Base-by-base conservation (phyloP, 2,329 filamentous ascomycete species). In the Fusarium mundagurra region DNA sequence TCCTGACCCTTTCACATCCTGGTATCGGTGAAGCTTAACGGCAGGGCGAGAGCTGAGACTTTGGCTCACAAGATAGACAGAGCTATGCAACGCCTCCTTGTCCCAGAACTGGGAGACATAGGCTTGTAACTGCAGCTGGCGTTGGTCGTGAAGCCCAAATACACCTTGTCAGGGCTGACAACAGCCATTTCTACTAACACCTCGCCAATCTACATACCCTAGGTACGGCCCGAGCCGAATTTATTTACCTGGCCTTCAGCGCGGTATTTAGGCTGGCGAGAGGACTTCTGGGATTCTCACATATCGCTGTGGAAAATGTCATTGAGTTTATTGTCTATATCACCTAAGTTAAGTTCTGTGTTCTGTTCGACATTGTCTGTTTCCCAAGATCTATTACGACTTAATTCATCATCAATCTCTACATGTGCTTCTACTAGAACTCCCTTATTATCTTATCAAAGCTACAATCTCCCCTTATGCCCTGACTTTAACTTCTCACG, bases 401-500 rank as follows among this genome's bases (percentile, higher is more conserved):
- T 38, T 38, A 17, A 38, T 17, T 18, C 36, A 10, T 38, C 36
- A 10, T 38, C 17, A 38, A 6, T 11, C 17, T 38, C 36, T 38
- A 10, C 36, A 5, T 38, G 9, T 38, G 10, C 36, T 10, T 38
- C 17, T 38, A 38, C 36, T 38, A 38, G 17, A 10, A 38, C 36
- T 9, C 9, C 17, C 36, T 38, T 1, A 18, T 7, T 6, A 16
- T 36, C 8, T 20, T 1, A 20, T 8, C 2, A 11, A 6, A 27
- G 13, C 18, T 59, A 47, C 16, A 47, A 11, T 24, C 18, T 31
- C 3, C 24, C 34, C 3, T 66, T 78, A 53, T 82, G 78, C 2
- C 77, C 77, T 12, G 66, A 61, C 45, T 55, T 72, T 14, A 81
- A 33, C 36, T 67, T 72, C 33, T 72, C 69, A n/a, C 78, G 64